Conservation (phyloP, 1,284 basidiomycete genomes). For the Xerocomus nothofagi region DNA sequence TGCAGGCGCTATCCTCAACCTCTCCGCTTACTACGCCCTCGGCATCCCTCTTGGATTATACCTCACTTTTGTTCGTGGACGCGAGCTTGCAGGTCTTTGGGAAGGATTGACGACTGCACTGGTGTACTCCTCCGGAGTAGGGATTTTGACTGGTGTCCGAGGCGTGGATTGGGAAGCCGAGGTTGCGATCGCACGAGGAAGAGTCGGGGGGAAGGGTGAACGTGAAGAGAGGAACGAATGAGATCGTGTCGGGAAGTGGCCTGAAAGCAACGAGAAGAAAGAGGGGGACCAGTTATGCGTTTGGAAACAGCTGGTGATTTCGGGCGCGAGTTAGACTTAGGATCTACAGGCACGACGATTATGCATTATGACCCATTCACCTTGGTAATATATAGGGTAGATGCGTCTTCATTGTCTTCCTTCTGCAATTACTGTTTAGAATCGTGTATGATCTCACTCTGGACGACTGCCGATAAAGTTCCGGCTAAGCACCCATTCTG, state of each 20-base stretch:
- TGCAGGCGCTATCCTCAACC: constrained; percentile 62
- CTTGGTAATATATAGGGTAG: background rate
- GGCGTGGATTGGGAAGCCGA: constrained; percentile 64
- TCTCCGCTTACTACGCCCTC: constrained; percentile 66
- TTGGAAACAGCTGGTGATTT: background rate
- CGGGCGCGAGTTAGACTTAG: background rate
- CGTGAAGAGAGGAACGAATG: background rate
- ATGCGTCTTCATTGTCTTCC: background rate
- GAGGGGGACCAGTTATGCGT: background rate
- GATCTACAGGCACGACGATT: background rate
- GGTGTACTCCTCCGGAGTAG: constrained; percentile 53
- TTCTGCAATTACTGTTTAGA: background rate
- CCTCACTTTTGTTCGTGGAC: constrained; percentile 54
- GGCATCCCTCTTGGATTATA: constrained; percentile 69
- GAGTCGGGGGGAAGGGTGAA: constrained; percentile 20
- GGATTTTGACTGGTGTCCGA: constrained; percentile 48
- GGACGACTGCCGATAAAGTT: too few species aligned
- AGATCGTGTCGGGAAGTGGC: constrained; percentile 31
- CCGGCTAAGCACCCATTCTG: background rate
- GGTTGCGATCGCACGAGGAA: constrained; percentile 51
- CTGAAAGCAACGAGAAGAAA: background rate
- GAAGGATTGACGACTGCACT: constrained; percentile 65
- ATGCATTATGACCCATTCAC: background rate
- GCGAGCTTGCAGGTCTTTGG: constrained; percentile 63
- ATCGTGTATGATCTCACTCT: too few species aligned